phyloP scores from a whole-genome alignment of 805 yeast species.

The Saitoella complicata region DNA sequence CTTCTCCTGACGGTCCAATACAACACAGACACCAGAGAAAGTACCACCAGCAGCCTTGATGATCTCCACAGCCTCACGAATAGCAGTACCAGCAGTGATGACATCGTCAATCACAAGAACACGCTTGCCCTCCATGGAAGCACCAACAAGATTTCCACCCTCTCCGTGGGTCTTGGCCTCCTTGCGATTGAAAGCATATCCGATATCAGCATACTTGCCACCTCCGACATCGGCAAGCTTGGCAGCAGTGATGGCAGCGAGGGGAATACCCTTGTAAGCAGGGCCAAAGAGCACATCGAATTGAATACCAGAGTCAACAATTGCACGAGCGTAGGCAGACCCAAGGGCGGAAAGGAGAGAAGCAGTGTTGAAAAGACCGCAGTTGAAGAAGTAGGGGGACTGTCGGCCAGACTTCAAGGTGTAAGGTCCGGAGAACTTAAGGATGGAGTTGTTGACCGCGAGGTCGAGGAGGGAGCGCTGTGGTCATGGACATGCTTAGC shows the following conservation, averaged over 20 bases:
- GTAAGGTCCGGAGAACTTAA: too few species aligned
- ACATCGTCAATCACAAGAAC: slow-evolving; percentile 89
- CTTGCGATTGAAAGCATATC: slow-evolving; percentile 86
- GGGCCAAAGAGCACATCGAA: slow-evolving; percentile 93
- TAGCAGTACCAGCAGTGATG: slow-evolving; percentile 97
- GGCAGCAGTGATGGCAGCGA: slow-evolving; percentile 83
- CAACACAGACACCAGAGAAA: slow-evolving; percentile 73
- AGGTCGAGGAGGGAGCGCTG: too few species aligned
- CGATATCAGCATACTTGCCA: slow-evolving; percentile 50
- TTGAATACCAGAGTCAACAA: slow-evolving; percentile 56
- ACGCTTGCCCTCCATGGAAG: slow-evolving; percentile 49
- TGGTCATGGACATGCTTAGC: too few species aligned
- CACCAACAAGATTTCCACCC: slow-evolving; percentile 90
- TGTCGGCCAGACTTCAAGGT: slow-evolving; percentile 59
- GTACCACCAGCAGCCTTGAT: slow-evolving; percentile 52
- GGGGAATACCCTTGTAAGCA: slow-evolving; percentile 93
- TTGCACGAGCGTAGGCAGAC: slow-evolving; percentile 75
- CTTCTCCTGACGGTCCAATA: slow-evolving; percentile 84
- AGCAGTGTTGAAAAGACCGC: slow-evolving; percentile 81
- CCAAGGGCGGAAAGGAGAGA: slow-evolving; percentile 65
- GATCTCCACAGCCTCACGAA: slow-evolving; percentile 79
- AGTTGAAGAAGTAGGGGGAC: slow-evolving; percentile 92
- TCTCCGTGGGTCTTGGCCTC: slow-evolving; percentile 97
- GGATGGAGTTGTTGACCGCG: too few species aligned
- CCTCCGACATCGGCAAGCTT: slow-evolving; percentile 76